A percentile compares a stretch with the other conserved stretches of the same genome.
Conservation (phyloP, 805 yeast genomes). For the Hanseniaspora valbyensis region DNA sequence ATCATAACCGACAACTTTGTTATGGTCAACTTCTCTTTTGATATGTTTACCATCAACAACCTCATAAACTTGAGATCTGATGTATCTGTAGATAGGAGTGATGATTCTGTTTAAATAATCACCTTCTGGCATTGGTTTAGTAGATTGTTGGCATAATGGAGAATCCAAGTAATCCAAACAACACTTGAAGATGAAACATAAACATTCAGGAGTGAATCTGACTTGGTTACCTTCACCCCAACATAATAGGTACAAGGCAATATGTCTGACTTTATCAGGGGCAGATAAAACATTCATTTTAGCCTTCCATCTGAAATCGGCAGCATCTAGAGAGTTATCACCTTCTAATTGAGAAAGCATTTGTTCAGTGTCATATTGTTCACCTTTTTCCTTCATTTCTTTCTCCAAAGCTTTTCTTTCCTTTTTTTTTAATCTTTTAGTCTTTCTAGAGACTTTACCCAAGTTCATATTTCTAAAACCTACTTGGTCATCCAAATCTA, state of each 20-base stretch:
- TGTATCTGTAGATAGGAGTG: conserved; percentile 75
- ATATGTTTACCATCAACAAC: conserved; percentile 70
- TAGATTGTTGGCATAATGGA: conserved; percentile 81
- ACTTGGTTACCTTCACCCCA: conserved; percentile 94
- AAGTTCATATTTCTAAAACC: conserved; percentile 74
- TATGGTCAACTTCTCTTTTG: conserved; percentile 78
- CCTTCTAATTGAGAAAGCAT: conserved; percentile 59
- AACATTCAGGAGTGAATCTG: conserved; percentile 80
- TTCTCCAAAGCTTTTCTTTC: conserved; percentile 68
- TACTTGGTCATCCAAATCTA: conserved; percentile 72
- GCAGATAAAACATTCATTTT: conserved; percentile 63
- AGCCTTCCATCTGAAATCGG: conserved; percentile 71
- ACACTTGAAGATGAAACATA: conserved; percentile 91
- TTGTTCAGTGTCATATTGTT: conserved; percentile 50
- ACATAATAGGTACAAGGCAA: conserved; percentile 60
- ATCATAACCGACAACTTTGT: conserved; percentile 79
- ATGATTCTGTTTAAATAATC: conserved; percentile 85
- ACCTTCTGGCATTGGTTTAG: conserved; percentile 73
- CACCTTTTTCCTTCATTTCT: conserved; percentile 48
- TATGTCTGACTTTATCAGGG: conserved; percentile 68
- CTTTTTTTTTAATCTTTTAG: conserved; percentile 69
- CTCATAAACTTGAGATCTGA: conserved; percentile 74
- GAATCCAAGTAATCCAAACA: conserved; percentile 82
- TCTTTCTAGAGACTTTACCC: conserved; percentile 67
- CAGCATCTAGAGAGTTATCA: conserved; percentile 76